Percentiles rank a stretch among this genome's conserved stretches.
phyloP scores from a whole-genome alignment of 2,329 filamentous ascomycete genomes.

The Fusarium scirpi region DNA sequence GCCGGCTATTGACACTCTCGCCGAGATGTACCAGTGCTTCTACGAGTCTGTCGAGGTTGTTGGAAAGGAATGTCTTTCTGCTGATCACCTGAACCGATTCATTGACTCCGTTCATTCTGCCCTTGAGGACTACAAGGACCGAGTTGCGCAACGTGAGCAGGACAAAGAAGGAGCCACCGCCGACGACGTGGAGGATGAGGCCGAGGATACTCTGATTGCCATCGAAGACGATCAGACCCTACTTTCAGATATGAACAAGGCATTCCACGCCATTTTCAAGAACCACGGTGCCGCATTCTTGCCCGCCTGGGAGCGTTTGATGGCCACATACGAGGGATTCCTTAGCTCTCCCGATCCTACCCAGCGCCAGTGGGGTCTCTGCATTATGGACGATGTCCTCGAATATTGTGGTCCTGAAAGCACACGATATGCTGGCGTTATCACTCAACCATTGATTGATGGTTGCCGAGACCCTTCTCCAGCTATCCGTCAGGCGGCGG shows the following conservation, averaged over 20 bases:
- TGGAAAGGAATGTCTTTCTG: constrained; percentile 83
- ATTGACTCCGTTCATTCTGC: constrained; percentile 87
- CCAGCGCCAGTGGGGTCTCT: constrained; percentile 98
- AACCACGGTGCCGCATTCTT: constrained; percentile 90
- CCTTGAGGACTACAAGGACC: constrained; percentile 91
- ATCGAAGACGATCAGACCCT: constrained; percentile 98
- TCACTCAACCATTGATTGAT: constrained; percentile 86
- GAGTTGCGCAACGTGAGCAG: constrained; percentile 85
- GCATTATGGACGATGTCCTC: constrained; percentile 97
- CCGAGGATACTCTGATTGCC: constrained; percentile 86
- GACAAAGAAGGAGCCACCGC: constrained; percentile 79
- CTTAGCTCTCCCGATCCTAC: constrained; percentile 85
- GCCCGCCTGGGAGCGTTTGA: constrained; percentile 85
- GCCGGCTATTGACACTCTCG: constrained; percentile 93
- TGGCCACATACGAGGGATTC: constrained; percentile 87
- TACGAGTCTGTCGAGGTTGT: constrained; percentile 97
- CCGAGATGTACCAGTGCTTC: constrained; percentile 99
- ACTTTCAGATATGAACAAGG: constrained; percentile 99
- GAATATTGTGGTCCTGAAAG: constrained; percentile 95
- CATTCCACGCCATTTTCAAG: constrained; percentile 99
- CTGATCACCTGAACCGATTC: constrained; percentile 85
- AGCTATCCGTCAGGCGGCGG: constrained; percentile 93
- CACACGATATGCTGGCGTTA: constrained; percentile 86
- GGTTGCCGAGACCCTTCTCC: constrained; percentile 88
- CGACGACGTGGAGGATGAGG: constrained; percentile 91